Percentiles rank a stretch among this genome's conserved stretches.
Evolutionary conservation across 2,329 filamentous ascomycete species (phyloP).

Genomic region (Cordyceps pruinosa): DNA sequence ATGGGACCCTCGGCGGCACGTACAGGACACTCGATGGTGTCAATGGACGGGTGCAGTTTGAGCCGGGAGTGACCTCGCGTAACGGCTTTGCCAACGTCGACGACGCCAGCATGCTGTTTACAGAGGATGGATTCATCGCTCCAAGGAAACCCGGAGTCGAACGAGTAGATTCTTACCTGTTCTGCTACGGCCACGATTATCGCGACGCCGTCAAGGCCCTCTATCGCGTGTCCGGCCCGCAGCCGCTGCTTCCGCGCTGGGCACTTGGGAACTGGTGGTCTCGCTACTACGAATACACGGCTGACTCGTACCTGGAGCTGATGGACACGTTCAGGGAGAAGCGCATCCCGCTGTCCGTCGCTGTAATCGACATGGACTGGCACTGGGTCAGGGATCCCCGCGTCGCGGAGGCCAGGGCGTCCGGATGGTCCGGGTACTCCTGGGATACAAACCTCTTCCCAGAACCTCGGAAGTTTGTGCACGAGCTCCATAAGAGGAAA

Average conservation of each 20-base stretch:
- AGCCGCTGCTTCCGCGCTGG: slow-evolving; percentile 50
- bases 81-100: slow-evolving; percentile 46
- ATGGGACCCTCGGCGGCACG: slow-evolving; percentile 38
- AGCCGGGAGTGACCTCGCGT: slow-evolving; percentile 42
- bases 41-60: slow-evolving; percentile 43
- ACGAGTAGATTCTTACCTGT: slow-evolving; percentile 52
- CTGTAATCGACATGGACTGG: slow-evolving; percentile 62
- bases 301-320: slow-evolving; percentile 48
- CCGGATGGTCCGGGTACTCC: slow-evolving; percentile 44
- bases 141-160: slow-evolving; percentile 35
- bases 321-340: slow-evolving; percentile 48
- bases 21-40: slow-evolving; percentile 39
- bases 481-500: slow-evolving; percentile 42
- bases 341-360: slow-evolving; percentile 50
- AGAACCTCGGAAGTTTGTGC: slow-evolving; percentile 44
- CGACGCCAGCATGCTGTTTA: slow-evolving; percentile 52
- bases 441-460: slow-evolving; percentile 47
- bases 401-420: slow-evolving; percentile 33
- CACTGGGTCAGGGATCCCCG: slow-evolving; percentile 45
- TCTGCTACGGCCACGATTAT: slow-evolving; percentile 52
- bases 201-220: slow-evolving; percentile 45
- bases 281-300: slow-evolving; percentile 51
- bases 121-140: slow-evolving; percentile 44
- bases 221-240: slow-evolving; percentile 48
- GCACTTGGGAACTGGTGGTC: slow-evolving; percentile 61